Evolutionary conservation across 2,329 filamentous ascomycete species (phyloP).

Genomic region (Hortaea werneckii): DNA sequence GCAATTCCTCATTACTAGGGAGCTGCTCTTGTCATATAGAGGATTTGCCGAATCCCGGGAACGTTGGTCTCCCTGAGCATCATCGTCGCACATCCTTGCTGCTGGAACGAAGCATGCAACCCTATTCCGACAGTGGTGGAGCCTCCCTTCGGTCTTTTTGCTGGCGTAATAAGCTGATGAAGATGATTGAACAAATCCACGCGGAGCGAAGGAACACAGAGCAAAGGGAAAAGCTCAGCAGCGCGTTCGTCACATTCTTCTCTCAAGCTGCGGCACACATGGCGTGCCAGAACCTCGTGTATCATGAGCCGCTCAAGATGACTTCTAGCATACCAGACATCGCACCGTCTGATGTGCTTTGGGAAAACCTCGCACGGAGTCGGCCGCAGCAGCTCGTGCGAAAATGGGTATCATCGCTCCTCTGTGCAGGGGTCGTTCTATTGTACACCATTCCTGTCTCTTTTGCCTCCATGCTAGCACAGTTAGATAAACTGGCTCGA

Average conservation of each 20-base stretch:
- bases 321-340: conserved; percentile 86
- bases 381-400: conserved; percentile 89
- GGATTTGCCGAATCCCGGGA: too few relatives aligned
- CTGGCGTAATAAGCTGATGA: conserved; percentile 78
- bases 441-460: conserved; percentile 87
- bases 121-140: conserved; percentile 53
- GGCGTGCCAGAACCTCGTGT: conserved; percentile 85
- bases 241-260: conserved; percentile 97
- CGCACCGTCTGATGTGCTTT: conserved; percentile 81
- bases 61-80: too few relatives aligned
- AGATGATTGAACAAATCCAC: conserved; percentile 85
- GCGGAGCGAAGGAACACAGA: conserved; percentile 78
- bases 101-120: conserved; percentile 1
- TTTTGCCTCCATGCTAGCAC: conserved; percentile 73
- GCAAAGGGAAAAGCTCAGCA: conserved; percentile 83
- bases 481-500: conserved; percentile 60
- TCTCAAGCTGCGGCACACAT: conserved; percentile 96
- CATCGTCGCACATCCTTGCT: too few relatives aligned
- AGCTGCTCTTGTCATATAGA: too few relatives aligned
- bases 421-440: conserved; percentile 67
- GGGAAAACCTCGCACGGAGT: conserved; percentile 91
- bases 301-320: conserved; percentile 91
- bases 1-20: too few relatives aligned
- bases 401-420: conserved; percentile 51
- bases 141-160: conserved; percentile 65